A percentile compares a stretch with the other conserved stretches of the same genome.
Evolutionary conservation across 1,139 yeast genomes (phyloP).

Genomic region (Geotrichum cucujoidarum): DNA sequence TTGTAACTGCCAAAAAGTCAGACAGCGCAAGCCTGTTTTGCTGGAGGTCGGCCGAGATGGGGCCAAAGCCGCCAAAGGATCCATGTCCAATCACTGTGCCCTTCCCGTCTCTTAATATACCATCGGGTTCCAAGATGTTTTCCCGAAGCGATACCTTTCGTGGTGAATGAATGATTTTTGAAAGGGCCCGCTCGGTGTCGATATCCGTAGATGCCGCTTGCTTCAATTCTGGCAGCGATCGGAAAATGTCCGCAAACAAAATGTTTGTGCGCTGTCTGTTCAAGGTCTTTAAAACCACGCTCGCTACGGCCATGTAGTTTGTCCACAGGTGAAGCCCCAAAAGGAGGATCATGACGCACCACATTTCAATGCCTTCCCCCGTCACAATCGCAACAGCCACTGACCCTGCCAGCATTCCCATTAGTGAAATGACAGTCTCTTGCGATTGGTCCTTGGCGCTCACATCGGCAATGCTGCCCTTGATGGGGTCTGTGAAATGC

Average conservation of each 20-base stretch:
- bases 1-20: constrained; percentile 18
- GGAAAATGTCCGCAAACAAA: constrained; percentile 32
- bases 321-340: constrained; percentile 35
- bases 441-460: constrained; percentile 40
- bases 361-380: constrained; percentile 34
- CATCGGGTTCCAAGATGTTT: constrained; percentile 34
- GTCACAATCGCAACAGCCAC: constrained; percentile 33
- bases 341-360: constrained; percentile 31
- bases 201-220: constrained; percentile 23
- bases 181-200: constrained; percentile 23
- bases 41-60: constrained; percentile 9
- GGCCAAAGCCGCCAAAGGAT: constrained; percentile 23
- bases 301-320: constrained; percentile 37
- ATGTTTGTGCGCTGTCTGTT: constrained; percentile 38
- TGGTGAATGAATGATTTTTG: constrained; percentile 32
- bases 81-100: constrained; percentile 26
- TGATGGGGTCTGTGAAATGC: constrained; percentile 37
- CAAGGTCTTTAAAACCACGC: constrained; percentile 34
- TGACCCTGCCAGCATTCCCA: constrained; percentile 40
- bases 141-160: constrained; percentile 29
- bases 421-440: constrained; percentile 38
- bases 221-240: constrained; percentile 28
- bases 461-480: constrained; percentile 38
- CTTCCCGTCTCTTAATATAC: constrained; percentile 30
- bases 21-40: constrained; percentile 11